Conservation (phyloP, 352 stramenopile genomes). For the Vaucheria bursata region DNA sequence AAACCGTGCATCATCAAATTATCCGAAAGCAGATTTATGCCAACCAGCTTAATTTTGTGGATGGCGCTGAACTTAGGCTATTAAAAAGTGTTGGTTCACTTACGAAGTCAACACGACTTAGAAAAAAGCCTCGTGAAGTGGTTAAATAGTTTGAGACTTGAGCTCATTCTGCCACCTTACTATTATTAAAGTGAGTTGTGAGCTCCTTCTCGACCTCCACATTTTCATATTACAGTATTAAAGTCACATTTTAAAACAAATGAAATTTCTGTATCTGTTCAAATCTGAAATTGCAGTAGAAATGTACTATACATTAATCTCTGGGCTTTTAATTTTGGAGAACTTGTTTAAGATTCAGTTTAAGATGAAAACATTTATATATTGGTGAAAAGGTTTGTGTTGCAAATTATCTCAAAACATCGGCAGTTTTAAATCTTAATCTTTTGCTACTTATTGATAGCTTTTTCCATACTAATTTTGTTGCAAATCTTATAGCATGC, state of each 20-base stretch:
- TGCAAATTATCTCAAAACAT: not conserved
- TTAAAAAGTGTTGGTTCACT: no score
- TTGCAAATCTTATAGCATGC: slow-evolving; percentile 81
- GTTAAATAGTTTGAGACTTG: slow-evolving; percentile 53
- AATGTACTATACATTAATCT: no score
- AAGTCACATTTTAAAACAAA: no score
- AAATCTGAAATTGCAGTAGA: not conserved
- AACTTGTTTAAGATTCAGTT: not conserved
- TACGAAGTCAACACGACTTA: no score
- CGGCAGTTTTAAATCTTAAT: not conserved
- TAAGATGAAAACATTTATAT: not conserved
- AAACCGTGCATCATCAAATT: no score
- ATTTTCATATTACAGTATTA: no score
- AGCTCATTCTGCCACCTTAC: slow-evolving; percentile 52
- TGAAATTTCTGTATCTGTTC: not conserved
- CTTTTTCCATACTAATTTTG: slow-evolving; percentile 6
- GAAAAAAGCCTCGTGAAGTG: no score
- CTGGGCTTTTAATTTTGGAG: no score
- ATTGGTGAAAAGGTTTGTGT: not conserved
- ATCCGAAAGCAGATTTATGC: no score
- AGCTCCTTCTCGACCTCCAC: not conserved
- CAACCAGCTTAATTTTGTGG: no score
- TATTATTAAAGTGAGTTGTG: slow-evolving; percentile 34
- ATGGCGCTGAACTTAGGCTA: no score
- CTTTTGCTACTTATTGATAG: not conserved